Percentiles rank a stretch among this genome's conserved stretches.
phyloP scores from a whole-genome alignment of 2,329 filamentous ascomycete genomes.

The Xylaria polymorpha region DNA sequence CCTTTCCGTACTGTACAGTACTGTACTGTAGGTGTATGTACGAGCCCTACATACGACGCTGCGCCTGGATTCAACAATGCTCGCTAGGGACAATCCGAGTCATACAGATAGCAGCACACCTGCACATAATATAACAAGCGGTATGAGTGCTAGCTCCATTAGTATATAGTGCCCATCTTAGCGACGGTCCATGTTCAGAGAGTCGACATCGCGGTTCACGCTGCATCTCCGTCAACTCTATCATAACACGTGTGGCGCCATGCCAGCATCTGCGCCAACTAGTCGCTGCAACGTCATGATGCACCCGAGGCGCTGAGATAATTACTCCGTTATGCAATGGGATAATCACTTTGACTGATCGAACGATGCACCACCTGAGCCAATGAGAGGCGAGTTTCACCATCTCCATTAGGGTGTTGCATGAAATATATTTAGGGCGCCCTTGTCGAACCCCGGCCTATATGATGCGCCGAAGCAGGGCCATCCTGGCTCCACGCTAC shows the following conservation, averaged over 20 bases:
- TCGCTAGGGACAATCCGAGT: neutral
- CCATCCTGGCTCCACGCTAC: conserved; percentile 42
- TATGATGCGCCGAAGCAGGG: conserved; percentile 41
- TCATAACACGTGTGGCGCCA: conserved; percentile 10
- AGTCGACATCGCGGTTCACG: neutral
- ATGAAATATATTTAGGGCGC: conserved; percentile 41
- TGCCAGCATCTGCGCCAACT: conserved; percentile 5
- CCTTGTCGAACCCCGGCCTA: conserved; percentile 41
- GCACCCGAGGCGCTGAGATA: conserved; percentile 12
- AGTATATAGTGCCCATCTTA: neutral
- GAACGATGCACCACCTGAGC: conserved; percentile 29
- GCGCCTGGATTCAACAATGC: neutral
- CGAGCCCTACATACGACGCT: neutral
- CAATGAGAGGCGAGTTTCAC: conserved; percentile 38
- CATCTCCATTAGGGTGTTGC: conserved; percentile 40
- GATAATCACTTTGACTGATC: conserved; percentile 19
- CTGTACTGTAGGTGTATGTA: neutral
- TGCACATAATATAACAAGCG: neutral
- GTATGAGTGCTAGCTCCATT: neutral
- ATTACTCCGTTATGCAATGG: conserved; percentile 26
- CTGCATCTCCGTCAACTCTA: neutral
- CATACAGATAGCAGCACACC: neutral
- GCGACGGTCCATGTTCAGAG: neutral
- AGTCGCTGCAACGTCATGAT: conserved; percentile 26
- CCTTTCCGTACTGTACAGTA: neutral